Base-by-base conservation (phyloP, 2,329 filamentous ascomycete genomes). In the Paraconiothyrium brasiliense region DNA sequence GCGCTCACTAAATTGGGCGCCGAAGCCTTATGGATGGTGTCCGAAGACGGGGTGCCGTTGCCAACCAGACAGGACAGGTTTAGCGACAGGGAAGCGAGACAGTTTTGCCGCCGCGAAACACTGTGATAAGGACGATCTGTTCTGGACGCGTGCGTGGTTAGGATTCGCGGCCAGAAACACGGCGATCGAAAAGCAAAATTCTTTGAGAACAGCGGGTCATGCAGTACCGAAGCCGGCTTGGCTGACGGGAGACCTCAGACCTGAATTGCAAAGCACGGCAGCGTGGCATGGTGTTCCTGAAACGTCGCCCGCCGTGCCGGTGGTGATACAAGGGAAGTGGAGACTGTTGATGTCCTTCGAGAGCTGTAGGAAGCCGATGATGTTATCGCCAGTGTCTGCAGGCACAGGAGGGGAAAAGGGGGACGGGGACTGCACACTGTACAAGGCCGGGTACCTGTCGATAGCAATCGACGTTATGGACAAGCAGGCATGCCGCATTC, bases 361-460 rank as follows among this genome's bases (percentile, higher is more conserved):
- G 9, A 10, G 9, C 14, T 27, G 35, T 44, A 22, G 37, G 14
- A 16, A 44, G 39, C 51, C 37, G 34, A n/a, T 24, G 11, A 14
- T 30, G 27, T 39, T 24, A 24, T 52, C 50, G 50, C 41, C 50
- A 27, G 50, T 35, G 37, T 39, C 20, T 13, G 13, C 24, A 41
- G 16, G 24, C 5, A 14, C 11, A 27, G 14, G 24, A 27, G 39
- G 4, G 30, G 4, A 37, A 27, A 54, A 43, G 54, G 43, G 37
- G 54, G 13, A 39, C 20, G 43, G 37, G 54, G 13, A 39, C 20
- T 16, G 27, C 27, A 22, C 24, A 20, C 3, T 51, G 20, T 11
- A 27, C 27, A 54, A 34, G 27, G 22, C 16, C 59, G 55, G 62
- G 67, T 67, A 65, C 62, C 66, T 67, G 61, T 54, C 46, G 49